Evolutionary conservation across 2,329 filamentous ascomycete genomes (phyloP).

Genomic region (Uncinocarpus reesii): DNA sequence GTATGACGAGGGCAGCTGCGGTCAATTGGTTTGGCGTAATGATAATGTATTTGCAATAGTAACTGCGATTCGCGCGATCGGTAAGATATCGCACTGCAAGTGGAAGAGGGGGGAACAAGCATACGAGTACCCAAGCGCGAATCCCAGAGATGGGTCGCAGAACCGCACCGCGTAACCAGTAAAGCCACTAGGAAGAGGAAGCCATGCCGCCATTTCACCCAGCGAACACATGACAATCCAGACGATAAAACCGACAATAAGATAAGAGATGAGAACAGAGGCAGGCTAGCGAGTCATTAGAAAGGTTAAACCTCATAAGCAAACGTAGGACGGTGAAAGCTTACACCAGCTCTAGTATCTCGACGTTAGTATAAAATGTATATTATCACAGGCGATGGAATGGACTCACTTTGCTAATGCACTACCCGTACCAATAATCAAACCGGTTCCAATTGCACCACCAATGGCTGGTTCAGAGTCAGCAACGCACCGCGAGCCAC

Average conservation of each 20-base stretch:
- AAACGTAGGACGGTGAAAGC: too few species aligned
- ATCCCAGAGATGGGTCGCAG: slow-evolving; percentile 42
- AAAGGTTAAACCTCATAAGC: too few species aligned
- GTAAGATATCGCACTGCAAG: slow-evolving; percentile 18
- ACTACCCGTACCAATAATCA: slow-evolving; percentile 46
- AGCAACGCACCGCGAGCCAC: too few species aligned
- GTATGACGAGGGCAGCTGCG: slow-evolving; percentile 65
- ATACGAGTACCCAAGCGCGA: slow-evolving; percentile 41
- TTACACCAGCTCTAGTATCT: slow-evolving; percentile 28
- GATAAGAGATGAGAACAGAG: slow-evolving; percentile 37
- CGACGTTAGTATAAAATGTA: slow-evolving; percentile 15
- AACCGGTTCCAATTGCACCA: slow-evolving; percentile 48
- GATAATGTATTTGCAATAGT: slow-evolving; percentile 71
- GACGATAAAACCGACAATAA: slow-evolving; percentile 47
- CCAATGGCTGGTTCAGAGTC: slow-evolving; percentile 35
- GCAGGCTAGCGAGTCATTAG: slow-evolving; percentile 26
- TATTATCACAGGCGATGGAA: neutral
- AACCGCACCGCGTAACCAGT: slow-evolving; percentile 34
- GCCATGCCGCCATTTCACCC: slow-evolving; percentile 41
- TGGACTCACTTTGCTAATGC: slow-evolving; percentile 31
- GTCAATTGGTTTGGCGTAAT: slow-evolving; percentile 77
- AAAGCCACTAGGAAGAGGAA: slow-evolving; percentile 42
- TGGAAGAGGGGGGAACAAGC: slow-evolving; percentile 24
- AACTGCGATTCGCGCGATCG: slow-evolving; percentile 37
- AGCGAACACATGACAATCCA: slow-evolving; percentile 53